These are phyloP conservation scores for Limnanthes douglasii DNA, from an alignment of 345 rosid genomes.

Conservation along the genomic window DNA sequence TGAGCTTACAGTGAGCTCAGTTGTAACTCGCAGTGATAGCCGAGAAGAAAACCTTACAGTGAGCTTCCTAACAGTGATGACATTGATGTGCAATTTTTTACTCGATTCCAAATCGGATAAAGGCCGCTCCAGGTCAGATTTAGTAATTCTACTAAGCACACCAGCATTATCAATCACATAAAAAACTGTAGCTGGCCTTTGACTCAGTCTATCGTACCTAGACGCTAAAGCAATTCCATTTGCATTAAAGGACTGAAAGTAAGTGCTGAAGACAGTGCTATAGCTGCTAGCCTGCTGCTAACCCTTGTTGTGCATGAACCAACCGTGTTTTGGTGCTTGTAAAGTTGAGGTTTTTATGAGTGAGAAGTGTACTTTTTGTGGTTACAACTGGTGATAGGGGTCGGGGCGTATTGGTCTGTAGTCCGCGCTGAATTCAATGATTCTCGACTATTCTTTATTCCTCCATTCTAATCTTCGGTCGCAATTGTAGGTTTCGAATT, in stretches of 20 bases:
- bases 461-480: too few species aligned
- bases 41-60: slow-evolving; percentile 49
- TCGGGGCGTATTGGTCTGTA: too few species aligned
- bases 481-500: too few species aligned
- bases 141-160: slow-evolving; percentile 87
- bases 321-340: slow-evolving; percentile 18
- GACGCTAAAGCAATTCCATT: slow-evolving; percentile 60
- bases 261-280: slow-evolving; percentile 66
- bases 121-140: slow-evolving; percentile 58
- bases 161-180: slow-evolving; percentile 84
- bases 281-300: slow-evolving; percentile 69
- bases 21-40: too few species aligned
- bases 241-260: slow-evolving; percentile 42
- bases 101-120: slow-evolving; percentile 88
- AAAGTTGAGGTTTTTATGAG: slow-evolving; percentile 9
- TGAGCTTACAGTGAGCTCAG: too few species aligned
- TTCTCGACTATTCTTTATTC: too few species aligned
- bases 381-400: too few species aligned
- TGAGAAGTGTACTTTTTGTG: slow-evolving; percentile 17
- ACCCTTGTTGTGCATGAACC: slow-evolving; percentile 40
- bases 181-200: slow-evolving; percentile 75
- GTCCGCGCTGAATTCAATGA: too few species aligned
- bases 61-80: slow-evolving; percentile 87
- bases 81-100: slow-evolving; percentile 57
- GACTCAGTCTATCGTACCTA: slow-evolving; percentile 70